These are phyloP conservation scores for Pycnococcus provasolii DNA, from an alignment of 139 green algal species.

Conservation along the genomic window DNA sequence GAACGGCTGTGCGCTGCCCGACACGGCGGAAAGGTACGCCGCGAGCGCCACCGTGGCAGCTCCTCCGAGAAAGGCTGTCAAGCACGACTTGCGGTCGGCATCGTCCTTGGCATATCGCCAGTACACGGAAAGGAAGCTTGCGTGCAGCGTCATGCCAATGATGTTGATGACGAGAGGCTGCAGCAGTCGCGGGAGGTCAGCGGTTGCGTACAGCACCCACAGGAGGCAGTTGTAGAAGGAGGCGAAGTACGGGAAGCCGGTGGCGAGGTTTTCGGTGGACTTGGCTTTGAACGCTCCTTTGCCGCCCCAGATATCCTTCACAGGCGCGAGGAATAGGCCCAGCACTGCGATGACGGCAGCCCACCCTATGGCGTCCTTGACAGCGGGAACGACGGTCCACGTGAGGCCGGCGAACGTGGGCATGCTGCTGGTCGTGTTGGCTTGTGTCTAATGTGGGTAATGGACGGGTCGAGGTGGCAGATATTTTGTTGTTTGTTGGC, in stretches of 20 bases:
- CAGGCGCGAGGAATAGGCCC: neutral
- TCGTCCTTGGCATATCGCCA: neutral
- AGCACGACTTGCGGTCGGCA: neutral
- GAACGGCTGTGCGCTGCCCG: too few relatives aligned
- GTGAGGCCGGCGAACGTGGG: neutral
- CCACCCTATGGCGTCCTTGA: neutral
- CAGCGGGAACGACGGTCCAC: neutral
- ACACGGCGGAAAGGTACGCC: too few relatives aligned
- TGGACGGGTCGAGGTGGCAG: too few relatives aligned
- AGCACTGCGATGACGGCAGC: constrained; percentile 2
- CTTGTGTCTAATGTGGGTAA: too few relatives aligned
- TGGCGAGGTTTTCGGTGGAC: neutral
- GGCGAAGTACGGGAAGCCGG: neutral
- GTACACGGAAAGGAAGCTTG: neutral
- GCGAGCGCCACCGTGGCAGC: neutral
- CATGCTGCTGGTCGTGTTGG: neutral
- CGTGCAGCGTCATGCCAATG: neutral
- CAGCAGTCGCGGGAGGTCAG: neutral
- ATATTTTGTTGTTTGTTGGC: too few relatives aligned
- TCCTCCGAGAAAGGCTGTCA: neutral
- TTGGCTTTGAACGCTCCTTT: neutral
- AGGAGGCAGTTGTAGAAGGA: constrained; percentile 1
- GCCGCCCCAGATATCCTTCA: constrained; percentile 1
- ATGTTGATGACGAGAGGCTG: neutral
- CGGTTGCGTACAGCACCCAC: neutral